Evolutionary conservation across 116 monocot species (phyloP).

Genomic region (Iris pallida): DNA sequence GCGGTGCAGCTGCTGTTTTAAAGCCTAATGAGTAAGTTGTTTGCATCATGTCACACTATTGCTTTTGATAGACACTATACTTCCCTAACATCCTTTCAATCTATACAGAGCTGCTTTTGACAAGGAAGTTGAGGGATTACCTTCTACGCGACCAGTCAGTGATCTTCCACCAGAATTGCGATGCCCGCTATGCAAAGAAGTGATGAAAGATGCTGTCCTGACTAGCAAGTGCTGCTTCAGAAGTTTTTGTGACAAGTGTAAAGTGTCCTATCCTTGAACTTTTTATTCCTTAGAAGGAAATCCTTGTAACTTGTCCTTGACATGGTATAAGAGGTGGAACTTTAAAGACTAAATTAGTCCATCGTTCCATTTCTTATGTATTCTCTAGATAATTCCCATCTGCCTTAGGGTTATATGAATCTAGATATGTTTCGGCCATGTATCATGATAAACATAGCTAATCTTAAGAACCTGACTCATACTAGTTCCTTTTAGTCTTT

Average conservation of each 20-base stretch:
- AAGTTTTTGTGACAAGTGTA: slow-evolving; percentile 95
- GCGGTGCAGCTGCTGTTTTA: slow-evolving; percentile 93
- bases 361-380: too few relatives aligned
- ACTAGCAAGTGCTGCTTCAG: slow-evolving; percentile 94
- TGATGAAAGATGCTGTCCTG: slow-evolving; percentile 90
- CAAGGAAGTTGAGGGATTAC: slow-evolving; percentile 89
- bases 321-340: too few relatives aligned
- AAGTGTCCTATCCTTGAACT: slow-evolving; percentile 11
- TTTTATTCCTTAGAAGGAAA: not conserved
- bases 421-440: too few relatives aligned
- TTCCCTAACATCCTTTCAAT: not conserved
- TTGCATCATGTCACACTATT: not conserved
- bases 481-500: too few relatives aligned
- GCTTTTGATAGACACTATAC: not conserved
- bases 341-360: too few relatives aligned
- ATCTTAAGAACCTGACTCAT: too few relatives aligned
- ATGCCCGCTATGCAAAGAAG: slow-evolving; percentile 91
- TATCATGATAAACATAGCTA: too few relatives aligned
- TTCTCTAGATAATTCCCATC: too few relatives aligned
- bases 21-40: slow-evolving; percentile 83
- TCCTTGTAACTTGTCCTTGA: not conserved
- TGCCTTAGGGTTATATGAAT: too few relatives aligned
- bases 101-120: slow-evolving; percentile 85
- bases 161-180: slow-evolving; percentile 77
- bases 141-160: slow-evolving; percentile 53